A percentile compares a stretch with the other conserved stretches of the same genome.
phyloP scores from a whole-genome alignment of 345 rosid genomes.

The Sonneratia alba region DNA sequence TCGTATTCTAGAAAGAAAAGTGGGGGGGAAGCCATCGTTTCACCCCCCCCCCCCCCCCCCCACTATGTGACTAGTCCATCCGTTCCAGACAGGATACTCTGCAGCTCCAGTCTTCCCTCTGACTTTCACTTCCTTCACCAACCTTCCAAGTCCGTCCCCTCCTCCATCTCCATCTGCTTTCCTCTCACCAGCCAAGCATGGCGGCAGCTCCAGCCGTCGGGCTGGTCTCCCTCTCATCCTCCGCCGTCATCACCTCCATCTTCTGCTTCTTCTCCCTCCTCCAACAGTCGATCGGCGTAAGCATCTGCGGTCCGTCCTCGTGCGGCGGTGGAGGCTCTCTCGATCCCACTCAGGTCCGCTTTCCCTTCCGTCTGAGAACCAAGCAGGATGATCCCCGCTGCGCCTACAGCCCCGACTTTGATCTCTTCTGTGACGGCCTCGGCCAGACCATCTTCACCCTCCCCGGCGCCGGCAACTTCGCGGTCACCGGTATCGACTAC shows the following conservation, averaged over 20 bases:
- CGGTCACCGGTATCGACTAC: slow-evolving; percentile 33
- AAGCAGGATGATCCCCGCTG: not conserved
- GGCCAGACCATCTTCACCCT: slow-evolving; percentile 17
- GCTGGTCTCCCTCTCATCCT: not conserved
- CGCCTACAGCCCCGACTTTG: slow-evolving; percentile 34
- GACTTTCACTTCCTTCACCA: too few species aligned
- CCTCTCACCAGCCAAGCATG: not conserved
- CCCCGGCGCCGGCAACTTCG: slow-evolving; percentile 30
- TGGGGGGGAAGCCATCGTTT: too few species aligned
- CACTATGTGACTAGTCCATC: too few species aligned
- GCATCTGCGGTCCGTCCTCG: slow-evolving; percentile 13
- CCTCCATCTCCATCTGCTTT: too few species aligned
- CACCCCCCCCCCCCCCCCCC: too few species aligned
- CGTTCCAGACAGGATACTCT: too few species aligned
- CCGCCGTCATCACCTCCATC: not conserved
- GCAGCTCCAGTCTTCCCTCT: too few species aligned
- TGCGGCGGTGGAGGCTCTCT: not conserved
- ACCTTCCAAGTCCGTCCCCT: too few species aligned
- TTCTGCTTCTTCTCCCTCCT: not conserved
- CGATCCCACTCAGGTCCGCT: slow-evolving; percentile 14
- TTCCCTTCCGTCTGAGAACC: slow-evolving; percentile 30
- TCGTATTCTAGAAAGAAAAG: too few species aligned
- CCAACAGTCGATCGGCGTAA: not conserved
- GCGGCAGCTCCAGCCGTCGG: not conserved
- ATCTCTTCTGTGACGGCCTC: slow-evolving; percentile 29